Percentiles rank a stretch among this genome's conserved stretches.
phyloP scores from a whole-genome alignment of 768 basidiomycete genomes.

The Trichaptum fuscoviolaceum region DNA sequence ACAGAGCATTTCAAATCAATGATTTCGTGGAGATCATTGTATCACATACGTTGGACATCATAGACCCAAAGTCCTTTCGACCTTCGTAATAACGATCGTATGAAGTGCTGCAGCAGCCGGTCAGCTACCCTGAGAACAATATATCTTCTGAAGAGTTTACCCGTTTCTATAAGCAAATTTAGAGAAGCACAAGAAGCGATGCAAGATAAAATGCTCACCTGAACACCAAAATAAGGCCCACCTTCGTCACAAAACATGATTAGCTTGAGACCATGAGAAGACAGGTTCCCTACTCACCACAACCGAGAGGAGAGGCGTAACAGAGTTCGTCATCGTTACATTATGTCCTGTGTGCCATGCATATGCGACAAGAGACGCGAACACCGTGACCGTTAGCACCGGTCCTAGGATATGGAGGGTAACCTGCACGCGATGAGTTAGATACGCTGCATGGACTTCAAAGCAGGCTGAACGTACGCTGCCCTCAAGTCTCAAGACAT shows the following conservation, averaged over 20 bases:
- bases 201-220: conserved; percentile 43
- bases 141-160: conserved; percentile 29
- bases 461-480: conserved; percentile 46
- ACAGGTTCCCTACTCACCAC: conserved; percentile 54
- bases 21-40: neutral
- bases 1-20: conserved; percentile 5
- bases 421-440: conserved; percentile 40
- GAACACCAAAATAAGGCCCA: conserved; percentile 86
- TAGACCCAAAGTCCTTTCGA: conserved; percentile 70
- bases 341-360: conserved; percentile 50
- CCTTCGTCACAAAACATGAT: conserved; percentile 34
- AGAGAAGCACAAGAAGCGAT: neutral
- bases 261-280: conserved; percentile 3
- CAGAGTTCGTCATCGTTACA: conserved; percentile 70
- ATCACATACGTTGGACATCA: conserved; percentile 54
- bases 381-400: conserved; percentile 77
- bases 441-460: conserved; percentile 6
- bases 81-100: conserved; percentile 90
- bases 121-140: conserved; percentile 15
- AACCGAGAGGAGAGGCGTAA: conserved; percentile 83
- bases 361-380: conserved; percentile 58
- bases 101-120: conserved; percentile 51
- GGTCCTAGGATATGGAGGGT: conserved; percentile 71
- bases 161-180: conserved; percentile 46
- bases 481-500: conserved; percentile 78